Percentiles rank a stretch among this genome's conserved stretches.
These are phyloP conservation scores for Simplicillium aogashimaense DNA, from an alignment of 2,329 filamentous ascomycete genomes.

Conservation along the genomic window DNA sequence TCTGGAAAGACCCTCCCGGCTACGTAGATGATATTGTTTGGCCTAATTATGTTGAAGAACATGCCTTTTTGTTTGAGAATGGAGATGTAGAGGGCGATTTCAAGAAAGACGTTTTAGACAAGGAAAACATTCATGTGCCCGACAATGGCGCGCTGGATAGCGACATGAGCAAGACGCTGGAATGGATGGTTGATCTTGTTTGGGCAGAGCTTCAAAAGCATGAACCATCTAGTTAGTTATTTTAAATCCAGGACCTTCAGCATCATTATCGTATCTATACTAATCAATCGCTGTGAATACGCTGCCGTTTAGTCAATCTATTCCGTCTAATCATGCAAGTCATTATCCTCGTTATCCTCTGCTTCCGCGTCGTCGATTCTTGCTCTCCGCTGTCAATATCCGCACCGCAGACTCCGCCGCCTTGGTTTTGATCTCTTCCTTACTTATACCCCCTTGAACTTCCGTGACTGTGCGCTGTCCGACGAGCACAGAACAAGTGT, in stretches of 20 bases:
- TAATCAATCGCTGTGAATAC: no score
- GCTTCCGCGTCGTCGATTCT: neutral
- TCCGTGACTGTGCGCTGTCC: conserved; percentile 34
- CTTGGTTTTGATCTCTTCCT: conserved; percentile 42
- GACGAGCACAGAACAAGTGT: conserved; percentile 38
- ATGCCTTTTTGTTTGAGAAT: conserved; percentile 67
- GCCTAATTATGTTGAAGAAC: conserved; percentile 82
- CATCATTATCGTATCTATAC: no score
- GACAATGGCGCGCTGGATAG: conserved; percentile 34
- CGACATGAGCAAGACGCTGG: conserved; percentile 51
- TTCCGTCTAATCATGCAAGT: neutral
- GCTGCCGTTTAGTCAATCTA: neutral
- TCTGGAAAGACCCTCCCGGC: conserved; percentile 89
- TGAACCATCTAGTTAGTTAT: neutral
- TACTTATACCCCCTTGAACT: conserved; percentile 33
- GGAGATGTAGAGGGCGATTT: conserved; percentile 55
- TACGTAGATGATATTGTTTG: conserved; percentile 94
- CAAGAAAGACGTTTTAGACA: conserved; percentile 31
- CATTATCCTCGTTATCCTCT: neutral
- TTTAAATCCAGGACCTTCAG: neutral
- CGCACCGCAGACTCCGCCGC: conserved; percentile 43
- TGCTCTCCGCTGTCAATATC: conserved; percentile 16
- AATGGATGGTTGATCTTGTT: conserved; percentile 59
- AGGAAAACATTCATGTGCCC: conserved; percentile 38
- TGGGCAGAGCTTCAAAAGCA: conserved; percentile 33